A percentile compares a stretch with the other conserved stretches of the same genome.
phyloP scores from a whole-genome alignment of 2,329 filamentous ascomycete species.

The Cladorrhinum sp. region DNA sequence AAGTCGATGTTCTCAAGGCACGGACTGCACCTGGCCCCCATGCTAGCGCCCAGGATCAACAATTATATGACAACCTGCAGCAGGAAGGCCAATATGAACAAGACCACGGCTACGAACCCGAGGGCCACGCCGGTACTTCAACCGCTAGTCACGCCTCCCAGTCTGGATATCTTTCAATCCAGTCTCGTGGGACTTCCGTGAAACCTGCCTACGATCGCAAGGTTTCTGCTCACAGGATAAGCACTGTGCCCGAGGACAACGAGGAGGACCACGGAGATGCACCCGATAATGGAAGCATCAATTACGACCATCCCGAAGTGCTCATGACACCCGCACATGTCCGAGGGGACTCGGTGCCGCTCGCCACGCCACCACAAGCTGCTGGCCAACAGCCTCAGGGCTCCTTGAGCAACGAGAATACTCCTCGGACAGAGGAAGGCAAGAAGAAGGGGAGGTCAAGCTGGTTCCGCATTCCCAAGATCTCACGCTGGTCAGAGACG shows the following conservation, averaged over 20 bases:
- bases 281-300: constrained; percentile 41
- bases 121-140: constrained; percentile 73
- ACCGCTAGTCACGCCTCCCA: constrained; percentile 69
- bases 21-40: constrained; percentile 45
- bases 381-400: constrained; percentile 35
- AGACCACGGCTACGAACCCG: constrained; percentile 75
- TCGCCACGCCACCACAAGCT: constrained; percentile 58
- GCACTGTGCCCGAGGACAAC: constrained; percentile 80
- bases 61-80: constrained; percentile 67
- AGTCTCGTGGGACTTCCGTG: constrained; percentile 44
- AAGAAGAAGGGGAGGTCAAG: constrained; percentile 86
- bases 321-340: constrained; percentile 61
- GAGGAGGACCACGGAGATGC: constrained; percentile 65
- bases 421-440: constrained; percentile 69
- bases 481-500: constrained; percentile 96
- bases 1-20: constrained; percentile 80
- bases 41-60: constrained; percentile 52
- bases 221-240: constrained; percentile 76
- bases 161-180: constrained; percentile 70
- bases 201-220: constrained; percentile 51
- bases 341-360: constrained; percentile 52
- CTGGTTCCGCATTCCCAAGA: constrained; percentile 71
- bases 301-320: constrained; percentile 57
- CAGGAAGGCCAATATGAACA: constrained; percentile 63
- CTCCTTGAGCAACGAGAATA: constrained; percentile 73